Conservation (phyloP, 306 rosid species). For the Alnus glutinosa region DNA sequence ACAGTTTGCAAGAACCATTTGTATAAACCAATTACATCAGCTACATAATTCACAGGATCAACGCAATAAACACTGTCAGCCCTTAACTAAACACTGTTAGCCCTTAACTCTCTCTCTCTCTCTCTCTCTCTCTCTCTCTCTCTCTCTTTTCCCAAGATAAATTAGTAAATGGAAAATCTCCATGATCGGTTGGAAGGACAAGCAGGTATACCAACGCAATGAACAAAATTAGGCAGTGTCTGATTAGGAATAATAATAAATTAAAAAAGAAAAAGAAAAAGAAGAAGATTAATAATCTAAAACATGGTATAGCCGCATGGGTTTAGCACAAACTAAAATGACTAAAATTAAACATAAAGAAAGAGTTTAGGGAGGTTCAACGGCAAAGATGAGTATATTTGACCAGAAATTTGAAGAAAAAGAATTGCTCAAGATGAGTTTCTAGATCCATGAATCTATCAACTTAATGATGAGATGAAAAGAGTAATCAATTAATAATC, state of each 20-base stretch:
- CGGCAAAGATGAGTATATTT: no score
- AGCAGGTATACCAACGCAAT: not conserved
- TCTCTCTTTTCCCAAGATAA: no score
- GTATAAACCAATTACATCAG: not conserved
- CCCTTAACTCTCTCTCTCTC: not conserved
- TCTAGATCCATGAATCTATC: conserved; percentile 6
- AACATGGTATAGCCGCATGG: not conserved
- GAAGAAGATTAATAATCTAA: not conserved
- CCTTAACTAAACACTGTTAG: no score
- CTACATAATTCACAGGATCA: not conserved
- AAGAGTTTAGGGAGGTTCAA: not conserved
- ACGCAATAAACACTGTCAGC: no score
- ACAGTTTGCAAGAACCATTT: not conserved
- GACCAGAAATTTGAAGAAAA: no score
- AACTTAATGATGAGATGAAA: not conserved
- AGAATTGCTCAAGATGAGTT: not conserved
- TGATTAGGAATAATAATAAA: not conserved
- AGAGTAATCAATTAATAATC: not conserved
- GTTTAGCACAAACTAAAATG: not conserved
- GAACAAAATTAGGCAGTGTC: not conserved
- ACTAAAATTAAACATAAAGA: not conserved
- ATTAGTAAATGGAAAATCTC: not conserved
- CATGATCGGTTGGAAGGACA: not conserved
- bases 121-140: not conserved
- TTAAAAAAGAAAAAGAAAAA: not conserved